Conservation (phyloP, 2,329 filamentous ascomycete species). For the Ceratocystiopsis sp. region DNA sequence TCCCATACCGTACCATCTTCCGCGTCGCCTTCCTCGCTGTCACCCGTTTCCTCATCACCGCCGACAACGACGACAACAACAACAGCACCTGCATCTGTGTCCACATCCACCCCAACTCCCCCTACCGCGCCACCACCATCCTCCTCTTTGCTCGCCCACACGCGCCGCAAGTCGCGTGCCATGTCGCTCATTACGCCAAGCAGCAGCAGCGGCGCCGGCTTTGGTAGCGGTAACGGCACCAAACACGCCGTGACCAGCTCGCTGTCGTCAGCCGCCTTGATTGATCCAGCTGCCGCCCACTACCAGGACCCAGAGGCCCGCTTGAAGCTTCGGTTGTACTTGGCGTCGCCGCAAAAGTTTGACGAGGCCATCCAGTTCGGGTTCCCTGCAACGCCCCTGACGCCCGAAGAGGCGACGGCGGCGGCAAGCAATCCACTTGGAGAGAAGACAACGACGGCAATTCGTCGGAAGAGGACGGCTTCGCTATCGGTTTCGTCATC, state of each 20-base stretch:
- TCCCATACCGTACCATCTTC: too few species aligned
- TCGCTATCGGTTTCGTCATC: too few species aligned
- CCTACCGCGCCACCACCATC: background rate
- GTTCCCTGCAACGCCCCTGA: constrained; percentile 44
- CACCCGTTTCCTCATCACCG: too few species aligned
- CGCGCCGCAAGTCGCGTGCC: constrained; percentile 34
- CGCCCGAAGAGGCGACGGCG: too few species aligned
- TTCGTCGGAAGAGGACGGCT: too few species aligned
- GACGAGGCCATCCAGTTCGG: constrained; percentile 91
- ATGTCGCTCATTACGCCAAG: constrained; percentile 34
- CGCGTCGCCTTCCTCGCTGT: too few species aligned
- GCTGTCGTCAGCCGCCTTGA: constrained; percentile 22
- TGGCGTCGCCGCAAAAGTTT: constrained; percentile 84
- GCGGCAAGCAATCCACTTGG: too few species aligned
- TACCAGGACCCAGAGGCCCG: constrained; percentile 84
- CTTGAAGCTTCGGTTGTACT: constrained; percentile 67
- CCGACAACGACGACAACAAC: too few species aligned
- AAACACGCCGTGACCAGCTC: constrained; percentile 24
- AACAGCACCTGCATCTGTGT: too few species aligned
- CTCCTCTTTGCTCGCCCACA: constrained; percentile 15
- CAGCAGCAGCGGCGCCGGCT: constrained; percentile 13
- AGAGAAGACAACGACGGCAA: too few species aligned
- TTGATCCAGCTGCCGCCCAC: constrained; percentile 60
- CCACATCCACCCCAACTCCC: constrained; percentile 14
- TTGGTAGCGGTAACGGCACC: too few species aligned